phyloP scores from a whole-genome alignment of 2,329 filamentous ascomycete genomes.

The Coccinonectria pachysandricola region DNA sequence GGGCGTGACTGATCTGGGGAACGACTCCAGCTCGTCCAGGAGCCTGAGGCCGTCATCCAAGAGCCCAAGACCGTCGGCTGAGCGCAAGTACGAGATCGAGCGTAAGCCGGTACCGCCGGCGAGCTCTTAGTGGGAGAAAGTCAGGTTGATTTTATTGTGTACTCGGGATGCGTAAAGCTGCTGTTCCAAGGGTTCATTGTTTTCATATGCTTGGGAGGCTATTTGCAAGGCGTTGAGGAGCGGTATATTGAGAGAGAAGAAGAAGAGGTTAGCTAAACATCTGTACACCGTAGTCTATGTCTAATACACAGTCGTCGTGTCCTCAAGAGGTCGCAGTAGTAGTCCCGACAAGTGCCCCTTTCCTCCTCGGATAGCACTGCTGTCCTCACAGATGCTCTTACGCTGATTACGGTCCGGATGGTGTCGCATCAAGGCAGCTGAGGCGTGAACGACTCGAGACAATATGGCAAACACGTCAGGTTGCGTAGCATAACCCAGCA shows the following conservation, averaged over 20 bases:
- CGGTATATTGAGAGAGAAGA: slow-evolving; percentile 3
- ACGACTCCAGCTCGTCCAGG: slow-evolving; percentile 31
- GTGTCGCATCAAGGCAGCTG: slow-evolving; percentile 22
- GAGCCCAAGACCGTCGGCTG: too few relatives aligned
- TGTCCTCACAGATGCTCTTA: slow-evolving; percentile 6
- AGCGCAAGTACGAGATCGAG: too few relatives aligned
- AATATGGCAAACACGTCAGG: slow-evolving; percentile 56
- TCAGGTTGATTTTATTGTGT: too few relatives aligned
- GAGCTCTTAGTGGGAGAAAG: background rate
- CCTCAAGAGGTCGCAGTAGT: too few relatives aligned
- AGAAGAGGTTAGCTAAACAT: too few relatives aligned
- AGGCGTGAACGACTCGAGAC: slow-evolving; percentile 33
- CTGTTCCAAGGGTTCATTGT: too few relatives aligned
- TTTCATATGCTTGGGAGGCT: slow-evolving; percentile 3
- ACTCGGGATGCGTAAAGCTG: slow-evolving; percentile 5
- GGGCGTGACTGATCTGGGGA: slow-evolving; percentile 27
- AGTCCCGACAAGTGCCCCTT: slow-evolving; percentile 20
- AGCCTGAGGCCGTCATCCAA: too few relatives aligned
- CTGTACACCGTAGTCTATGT: too few relatives aligned
- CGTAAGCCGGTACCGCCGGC: too few relatives aligned
- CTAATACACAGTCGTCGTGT: too few relatives aligned
- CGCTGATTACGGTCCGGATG: slow-evolving; percentile 7
- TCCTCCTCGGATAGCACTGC: slow-evolving; percentile 2
- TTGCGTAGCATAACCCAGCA: slow-evolving; percentile 63
- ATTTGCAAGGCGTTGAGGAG: slow-evolving; percentile 14